Conservation (phyloP, 495 filamentous ascomycete genomes). For the Xylaria flabelliformis region DNA sequence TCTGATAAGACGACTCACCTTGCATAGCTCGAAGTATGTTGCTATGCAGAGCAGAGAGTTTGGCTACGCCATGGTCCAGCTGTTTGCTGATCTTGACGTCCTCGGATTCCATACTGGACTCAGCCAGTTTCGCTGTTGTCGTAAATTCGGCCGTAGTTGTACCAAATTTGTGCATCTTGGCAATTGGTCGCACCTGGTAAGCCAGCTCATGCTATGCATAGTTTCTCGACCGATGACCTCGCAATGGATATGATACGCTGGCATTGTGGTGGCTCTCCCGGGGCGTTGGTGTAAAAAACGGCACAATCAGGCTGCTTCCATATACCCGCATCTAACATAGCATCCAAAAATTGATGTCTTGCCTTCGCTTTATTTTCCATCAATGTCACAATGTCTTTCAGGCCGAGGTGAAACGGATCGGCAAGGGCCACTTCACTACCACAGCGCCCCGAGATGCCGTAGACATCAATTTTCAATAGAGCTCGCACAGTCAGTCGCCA, state of each 20-base stretch:
- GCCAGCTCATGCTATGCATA: slow-evolving; percentile 53
- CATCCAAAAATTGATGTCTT: slow-evolving; percentile 50
- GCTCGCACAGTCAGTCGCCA: slow-evolving; percentile 59
- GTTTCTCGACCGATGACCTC: slow-evolving; percentile 52
- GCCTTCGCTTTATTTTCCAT: slow-evolving; percentile 54
- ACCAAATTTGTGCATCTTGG: neutral
- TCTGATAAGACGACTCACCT: neutral
- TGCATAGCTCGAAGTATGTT: neutral
- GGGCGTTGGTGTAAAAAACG: slow-evolving; percentile 24
- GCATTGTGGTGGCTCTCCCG: slow-evolving; percentile 46
- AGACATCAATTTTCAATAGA: slow-evolving; percentile 59
- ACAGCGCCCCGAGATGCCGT: slow-evolving; percentile 47
- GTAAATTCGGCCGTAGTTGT: neutral
- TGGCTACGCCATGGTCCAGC: neutral
- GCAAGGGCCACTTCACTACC: neutral
- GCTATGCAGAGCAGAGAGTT: neutral
- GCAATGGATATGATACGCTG: slow-evolving; percentile 57
- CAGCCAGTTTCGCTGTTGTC: neutral
- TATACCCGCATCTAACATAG: slow-evolving; percentile 39
- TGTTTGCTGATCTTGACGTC: neutral
- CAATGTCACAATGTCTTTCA: slow-evolving; percentile 57
- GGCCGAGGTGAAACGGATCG: slow-evolving; percentile 43
- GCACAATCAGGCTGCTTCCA: slow-evolving; percentile 30
- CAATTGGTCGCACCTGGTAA: neutral
- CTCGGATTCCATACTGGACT: neutral